Conservation (phyloP, 106 monocot species). For the Allium sativum region DNA sequence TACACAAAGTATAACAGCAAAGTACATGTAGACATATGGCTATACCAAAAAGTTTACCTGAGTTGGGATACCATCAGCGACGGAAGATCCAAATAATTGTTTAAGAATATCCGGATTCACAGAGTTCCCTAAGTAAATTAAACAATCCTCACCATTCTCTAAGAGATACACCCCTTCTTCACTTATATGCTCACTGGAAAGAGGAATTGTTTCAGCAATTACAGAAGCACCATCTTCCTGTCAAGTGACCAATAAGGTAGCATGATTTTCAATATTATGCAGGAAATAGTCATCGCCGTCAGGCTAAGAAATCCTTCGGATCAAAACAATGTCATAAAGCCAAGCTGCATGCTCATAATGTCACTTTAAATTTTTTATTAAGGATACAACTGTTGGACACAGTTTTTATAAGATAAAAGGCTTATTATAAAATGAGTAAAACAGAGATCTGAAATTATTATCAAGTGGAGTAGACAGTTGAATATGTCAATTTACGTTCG, state of each 20-base stretch:
- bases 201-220: constrained; percentile 48
- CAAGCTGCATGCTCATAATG: not conserved
- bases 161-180: constrained; percentile 94
- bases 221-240: constrained; percentile 61
- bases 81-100: constrained; percentile 70
- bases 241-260: not conserved
- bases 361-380: not conserved
- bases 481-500: no score
- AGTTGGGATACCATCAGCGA: constrained; percentile 51
- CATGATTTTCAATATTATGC: no score
- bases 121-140: constrained; percentile 77
- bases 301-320: no score
- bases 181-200: constrained; percentile 74
- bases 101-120: constrained; percentile 58
- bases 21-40: no score
- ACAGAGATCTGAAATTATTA: not conserved
- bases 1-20: not conserved
- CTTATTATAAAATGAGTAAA: not conserved
- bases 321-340: not conserved
- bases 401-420: not conserved
- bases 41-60: constrained; percentile 37
- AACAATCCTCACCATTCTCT: constrained; percentile 96
- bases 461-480: no score
- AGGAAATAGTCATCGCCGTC: no score
- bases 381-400: not conserved